Evolutionary conservation across 352 stramenopile genomes (phyloP), one percentile per base, ranked within the genome.

Genomic region (Phytophthora citricola): DNA sequence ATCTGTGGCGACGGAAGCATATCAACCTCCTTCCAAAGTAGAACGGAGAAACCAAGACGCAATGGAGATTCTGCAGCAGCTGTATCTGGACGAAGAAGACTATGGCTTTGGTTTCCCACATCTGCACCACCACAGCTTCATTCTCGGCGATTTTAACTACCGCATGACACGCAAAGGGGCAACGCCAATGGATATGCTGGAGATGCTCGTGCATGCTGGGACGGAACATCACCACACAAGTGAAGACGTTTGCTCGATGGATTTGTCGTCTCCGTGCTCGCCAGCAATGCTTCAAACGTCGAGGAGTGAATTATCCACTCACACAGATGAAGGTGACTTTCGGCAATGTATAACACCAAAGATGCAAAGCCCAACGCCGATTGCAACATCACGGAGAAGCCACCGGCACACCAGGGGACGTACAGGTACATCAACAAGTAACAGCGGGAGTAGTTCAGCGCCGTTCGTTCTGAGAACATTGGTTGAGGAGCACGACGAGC

Each of bases 111-210:
- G 91, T 2, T 90, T 94, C 38, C 77, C 87, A 15, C 58, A 92
- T 36, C 65, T 94, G 24, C 83, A 94, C 50, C 87, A 97, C 53
- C 86, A 97, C 73, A 94, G 83, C 48, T 93, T 97, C 51, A 85
- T 97, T 26, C 74, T 97, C 4, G 91, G 91, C 5, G 91, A 97
- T 70, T 78, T 97, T 15, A 97, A 97, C 67, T 97, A 97, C 63
- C 86, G 91, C 14, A 85, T 96, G 75, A 73, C 70, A 84, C 71
- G 83, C 3, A 75, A 83, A 54, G 54, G 55, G 0, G 71, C 66
- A 11, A 84, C 71, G 4, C 85, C 83, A 4, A 65, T 56, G 8
- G 71, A 91, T 38, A 90, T 93, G 75, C 63, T 93, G 1, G 68
- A 87, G 2, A n/a, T 77, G 8, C 73, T 81, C 17, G 51, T 67